Conservation (phyloP, 768 basidiomycete genomes). For the Mycena crocata region DNA sequence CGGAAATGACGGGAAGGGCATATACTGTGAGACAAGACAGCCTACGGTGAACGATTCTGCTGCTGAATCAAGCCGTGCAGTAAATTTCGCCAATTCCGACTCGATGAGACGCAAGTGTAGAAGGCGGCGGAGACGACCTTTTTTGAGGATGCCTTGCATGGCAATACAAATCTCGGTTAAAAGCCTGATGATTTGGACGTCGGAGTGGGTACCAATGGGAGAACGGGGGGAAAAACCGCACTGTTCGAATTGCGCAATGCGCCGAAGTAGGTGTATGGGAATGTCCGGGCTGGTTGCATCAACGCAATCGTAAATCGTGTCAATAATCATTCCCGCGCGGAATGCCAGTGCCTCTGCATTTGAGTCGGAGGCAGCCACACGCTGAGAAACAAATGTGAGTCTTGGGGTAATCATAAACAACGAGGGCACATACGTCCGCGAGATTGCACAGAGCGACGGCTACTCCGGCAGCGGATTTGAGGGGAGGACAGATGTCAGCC, state of each 20-base stretch:
- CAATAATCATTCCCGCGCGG: conserved; percentile 3
- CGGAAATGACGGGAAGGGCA: background rate
- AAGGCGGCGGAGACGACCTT: background rate
- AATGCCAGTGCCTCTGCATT: conserved; percentile 3
- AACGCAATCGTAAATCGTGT: conserved; percentile 2
- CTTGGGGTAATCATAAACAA: background rate
- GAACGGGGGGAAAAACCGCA: background rate
- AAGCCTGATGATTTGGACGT: background rate
- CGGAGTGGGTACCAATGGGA: background rate
- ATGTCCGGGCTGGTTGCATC: background rate
- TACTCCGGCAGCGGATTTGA: conserved; percentile 9
- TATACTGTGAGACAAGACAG: background rate
- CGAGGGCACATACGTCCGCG: conserved; percentile 1
- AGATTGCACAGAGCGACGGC: conserved; percentile 11
- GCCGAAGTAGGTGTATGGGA: background rate
- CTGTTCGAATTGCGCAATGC: conserved; percentile 10
- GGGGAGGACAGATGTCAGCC: conserved; percentile 1
- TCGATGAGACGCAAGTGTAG: conserved; percentile 7
- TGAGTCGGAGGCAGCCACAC: conserved; percentile 1
- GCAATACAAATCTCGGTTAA: background rate
- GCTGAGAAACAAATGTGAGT: background rate
- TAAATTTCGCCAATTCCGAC: conserved; percentile 5
- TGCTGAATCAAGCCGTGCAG: background rate
- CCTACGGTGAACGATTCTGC: conserved; percentile 3
- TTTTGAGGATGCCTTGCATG: background rate